Base-by-base conservation (phyloP, 2,329 filamentous ascomycete species). In the Coniochaeta sp. region DNA sequence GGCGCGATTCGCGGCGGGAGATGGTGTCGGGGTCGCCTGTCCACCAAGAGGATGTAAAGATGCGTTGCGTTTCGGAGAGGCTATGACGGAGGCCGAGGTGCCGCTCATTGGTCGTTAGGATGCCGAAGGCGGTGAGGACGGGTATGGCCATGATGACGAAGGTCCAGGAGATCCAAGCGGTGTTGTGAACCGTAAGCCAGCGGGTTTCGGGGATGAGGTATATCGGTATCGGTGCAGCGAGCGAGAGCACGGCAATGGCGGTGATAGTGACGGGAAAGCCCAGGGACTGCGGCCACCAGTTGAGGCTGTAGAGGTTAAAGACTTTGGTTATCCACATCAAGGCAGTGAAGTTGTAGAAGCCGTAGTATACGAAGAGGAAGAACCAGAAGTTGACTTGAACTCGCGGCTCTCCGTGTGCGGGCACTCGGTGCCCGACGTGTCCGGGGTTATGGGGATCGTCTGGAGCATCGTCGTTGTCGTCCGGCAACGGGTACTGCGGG, bases 331-430 rank as follows among this genome's bases (percentile, higher is more conserved):
- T 88, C 85, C 86, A 89, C 62, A 87, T 81, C 65, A 89, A 73
- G 2, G 86, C 86, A 5, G 84, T 87, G 26, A 88, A 68, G 68
- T 86, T 88, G 72, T 89, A 89, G 65, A 88, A 82, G 60, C 85
- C 84, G 70, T 89, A 89, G 74, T 88, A 89, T 60, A 88, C 81
- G 57, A 88, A 81, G 40, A 89, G 76, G 68, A 89, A 89, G 76
- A 88, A 88, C 86, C 86, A 89, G 68, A 89, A 89, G 74, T 87
- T 87, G 65, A 89, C 81, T 63, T 83, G 80, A 5, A 89, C 86
- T 47, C 81, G 77, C 6, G 85, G 83, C 65, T 81, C 77, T 61
- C 86, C 86, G 75, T 89, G 85, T 28, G 85, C 86, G 0, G 85
- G 85, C 0, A 76, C 73, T 59, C 79, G 81, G 64, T 75, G 74